These are phyloP conservation scores for Ceriops zippeliana DNA, from an alignment of 345 rosid species.

Conservation along the genomic window DNA sequence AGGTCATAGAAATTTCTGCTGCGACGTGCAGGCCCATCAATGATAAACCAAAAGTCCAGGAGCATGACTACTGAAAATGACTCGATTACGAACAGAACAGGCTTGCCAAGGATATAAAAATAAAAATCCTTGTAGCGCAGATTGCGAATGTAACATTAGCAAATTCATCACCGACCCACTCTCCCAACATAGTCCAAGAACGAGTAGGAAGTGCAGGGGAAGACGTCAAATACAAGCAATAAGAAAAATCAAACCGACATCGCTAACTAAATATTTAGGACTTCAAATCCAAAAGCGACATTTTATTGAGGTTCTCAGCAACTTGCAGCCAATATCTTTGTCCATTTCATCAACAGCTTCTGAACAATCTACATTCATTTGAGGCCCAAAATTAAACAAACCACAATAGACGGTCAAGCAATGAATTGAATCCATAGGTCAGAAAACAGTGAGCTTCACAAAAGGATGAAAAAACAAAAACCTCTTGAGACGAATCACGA, in stretches of 20 bases:
- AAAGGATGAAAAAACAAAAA: conserved; percentile 1
- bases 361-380: conserved; percentile 33
- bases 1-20: no score
- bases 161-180: conserved; percentile 9
- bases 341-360: conserved; percentile 38
- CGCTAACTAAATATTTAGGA: neutral
- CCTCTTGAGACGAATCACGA: conserved; percentile 32
- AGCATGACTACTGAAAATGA: no score
- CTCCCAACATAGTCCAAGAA: neutral
- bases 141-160: no score
- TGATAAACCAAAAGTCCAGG: no score
- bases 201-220: neutral
- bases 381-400: conserved; percentile 20
- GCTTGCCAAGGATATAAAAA: no score
- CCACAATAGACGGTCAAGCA: conserved; percentile 7
- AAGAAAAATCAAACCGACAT: conserved; percentile 9
- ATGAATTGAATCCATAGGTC: neutral
- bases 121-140: no score
- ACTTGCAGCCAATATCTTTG: conserved; percentile 35
- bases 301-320: conserved; percentile 14
- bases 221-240: neutral
- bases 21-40: no score
- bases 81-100: no score
- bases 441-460: neutral
- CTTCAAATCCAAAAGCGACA: conserved; percentile 10